Base-by-base conservation (phyloP, 805 yeast genomes). In the Starmerella davenportii region DNA sequence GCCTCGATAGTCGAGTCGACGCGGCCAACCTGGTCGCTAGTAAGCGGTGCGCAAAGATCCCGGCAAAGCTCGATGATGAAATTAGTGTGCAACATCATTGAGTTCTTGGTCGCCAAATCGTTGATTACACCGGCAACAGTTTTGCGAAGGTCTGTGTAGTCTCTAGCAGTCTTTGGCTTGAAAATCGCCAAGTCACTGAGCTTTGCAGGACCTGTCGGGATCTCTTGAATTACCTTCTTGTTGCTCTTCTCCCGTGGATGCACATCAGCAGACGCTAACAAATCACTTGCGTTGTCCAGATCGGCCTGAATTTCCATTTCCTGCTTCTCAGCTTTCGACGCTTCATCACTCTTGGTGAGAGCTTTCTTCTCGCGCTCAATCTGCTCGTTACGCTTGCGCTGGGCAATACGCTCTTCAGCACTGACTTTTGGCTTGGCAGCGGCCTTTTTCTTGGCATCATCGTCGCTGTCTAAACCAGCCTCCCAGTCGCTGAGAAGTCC, bases 401-500 rank as follows among this genome's bases (percentile, higher is more conserved):
- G 58, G 21, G 59, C 64, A 30, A 53, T 56, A 15, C 60, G 51
- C 48, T 62, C 59, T 39, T 60, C 64, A 39, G 58, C 49, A 42
- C 65, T 59, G 46, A 65, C 54, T 41, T 67, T 69, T 33, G 66
- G 69, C 52, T 62, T 62, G 42, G 64, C 61, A 27, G 55, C 56
- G 9, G 46, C 57, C 21, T 58, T 56, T n/a, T 38, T 36, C 38
- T 38, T 38, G 16, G 32, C 16, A 43, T 61, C 64, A 39, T 66
- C 70, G 37, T 68, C 75, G 51, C 76, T 90, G 47, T 77, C 92
- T 38, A 76, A 69, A 42, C 74, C 75, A 50, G 61, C 56, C 42
- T 87, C 96, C 95, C 95, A 87, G 11, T 93, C 79, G 37, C 70
- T 95, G n/a, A 79, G 76, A 36, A 79, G 90, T 44, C 79, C 92